phyloP scores from a whole-genome alignment of 2,329 filamentous ascomycete genomes.

The Pestalotiopsis sp. region DNA sequence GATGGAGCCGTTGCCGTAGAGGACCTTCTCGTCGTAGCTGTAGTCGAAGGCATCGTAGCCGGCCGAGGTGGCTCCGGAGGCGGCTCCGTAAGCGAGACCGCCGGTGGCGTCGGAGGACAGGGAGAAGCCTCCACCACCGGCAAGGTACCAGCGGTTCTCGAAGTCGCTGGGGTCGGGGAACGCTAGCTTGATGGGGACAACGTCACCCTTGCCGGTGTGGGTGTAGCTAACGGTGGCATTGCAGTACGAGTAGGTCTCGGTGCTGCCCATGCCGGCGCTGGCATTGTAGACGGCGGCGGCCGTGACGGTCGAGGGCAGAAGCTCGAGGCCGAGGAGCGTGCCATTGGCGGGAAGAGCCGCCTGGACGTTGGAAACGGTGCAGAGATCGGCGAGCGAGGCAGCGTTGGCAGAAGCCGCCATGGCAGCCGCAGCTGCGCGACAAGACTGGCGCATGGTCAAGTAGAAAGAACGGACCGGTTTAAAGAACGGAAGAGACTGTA shows the following conservation, averaged over 20 bases:
- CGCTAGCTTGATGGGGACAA: constrained; percentile 35
- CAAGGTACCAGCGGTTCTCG: constrained; percentile 47
- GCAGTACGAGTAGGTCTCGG: constrained; percentile 32
- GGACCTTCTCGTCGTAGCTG: constrained; percentile 39
- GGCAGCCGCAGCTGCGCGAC: constrained; percentile 3
- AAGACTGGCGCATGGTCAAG: constrained; percentile 1
- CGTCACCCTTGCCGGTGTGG: constrained; percentile 33
- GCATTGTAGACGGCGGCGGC: constrained; percentile 41
- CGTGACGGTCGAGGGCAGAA: constrained; percentile 43
- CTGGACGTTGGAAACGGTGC: constrained; percentile 44
- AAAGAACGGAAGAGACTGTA: neutral
- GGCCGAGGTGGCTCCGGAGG: constrained; percentile 41
- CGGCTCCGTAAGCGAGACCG: constrained; percentile 44
- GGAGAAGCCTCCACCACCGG: constrained; percentile 45
- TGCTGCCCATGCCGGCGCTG: constrained; percentile 27
- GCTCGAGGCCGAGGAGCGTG: constrained; percentile 40
- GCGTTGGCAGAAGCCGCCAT: constrained; percentile 18
- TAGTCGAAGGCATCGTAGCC: constrained; percentile 45
- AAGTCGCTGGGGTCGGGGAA: constrained; percentile 39
- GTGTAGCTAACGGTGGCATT: constrained; percentile 39
- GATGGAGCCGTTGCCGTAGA: constrained; percentile 51
- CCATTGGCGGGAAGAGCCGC: constrained; percentile 43
- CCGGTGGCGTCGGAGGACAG: constrained; percentile 39
- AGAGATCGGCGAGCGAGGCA: constrained; percentile 40
- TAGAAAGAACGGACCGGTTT: neutral